Base-by-base conservation (phyloP, 805 yeast genomes). In the Zygosaccharomyces pseudorouxii region DNA sequence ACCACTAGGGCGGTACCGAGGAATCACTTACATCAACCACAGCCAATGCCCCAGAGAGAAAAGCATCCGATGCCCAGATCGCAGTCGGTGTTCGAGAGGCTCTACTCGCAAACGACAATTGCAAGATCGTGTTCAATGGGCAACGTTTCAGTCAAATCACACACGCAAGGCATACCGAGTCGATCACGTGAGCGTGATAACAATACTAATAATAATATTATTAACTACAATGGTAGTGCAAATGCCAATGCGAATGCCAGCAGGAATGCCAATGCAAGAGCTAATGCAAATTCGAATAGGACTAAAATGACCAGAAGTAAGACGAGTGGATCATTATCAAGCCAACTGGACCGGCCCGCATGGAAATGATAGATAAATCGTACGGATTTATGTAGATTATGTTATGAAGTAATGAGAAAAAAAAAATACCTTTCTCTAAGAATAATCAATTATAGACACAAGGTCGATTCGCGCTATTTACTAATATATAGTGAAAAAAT, bases 31-130 rank as follows among this genome's bases (percentile, higher is more conserved):
- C 5, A 25, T 25, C 36, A 12, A 20, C 33, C 22, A 6, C 22
- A 6, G 20, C 20, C 12, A 33, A 33, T 16, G 20, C 20, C 10
- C 3, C 37, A 33, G 20, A 33, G 19, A 16, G 37, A 33, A 16
- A 33, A 18, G 20, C 8, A 33, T 5, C 37, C 19, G 11, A 27
- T 37, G 16, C 42, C 41, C 14, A 14, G 42, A 19, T 33, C 33
- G n/a, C 42, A 42, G 11, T 59, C 64, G 5, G 63, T 62, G 7
- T 62, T 62, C 49, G 63, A 60, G 16, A 55, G 66, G 42, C 51
- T 60, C 12, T 60, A 60, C 42, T 47, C 55, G 22, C 58, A 52
- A 36, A 48, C 53, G 12, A 50, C 59, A 5, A 47, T 58, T 9
- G 55, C 62, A 8, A 47, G 60, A 41, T 55, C 62, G 7, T 52